These are phyloP conservation scores for Venturia aucupariae DNA, from an alignment of 2,329 filamentous ascomycete genomes.

Conservation along the genomic window DNA sequence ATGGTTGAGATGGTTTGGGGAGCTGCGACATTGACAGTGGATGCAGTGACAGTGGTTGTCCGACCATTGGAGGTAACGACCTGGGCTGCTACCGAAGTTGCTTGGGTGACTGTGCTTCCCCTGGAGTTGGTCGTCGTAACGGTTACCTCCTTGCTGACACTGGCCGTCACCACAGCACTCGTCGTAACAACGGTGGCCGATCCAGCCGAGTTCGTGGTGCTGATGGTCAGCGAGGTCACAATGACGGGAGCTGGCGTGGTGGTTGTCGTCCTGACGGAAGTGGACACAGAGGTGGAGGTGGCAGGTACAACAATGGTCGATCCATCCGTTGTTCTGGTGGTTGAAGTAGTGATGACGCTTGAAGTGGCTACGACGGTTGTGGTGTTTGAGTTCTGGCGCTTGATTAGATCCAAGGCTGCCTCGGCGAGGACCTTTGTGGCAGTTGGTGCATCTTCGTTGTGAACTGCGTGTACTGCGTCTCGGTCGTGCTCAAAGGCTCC, in stretches of 20 bases:
- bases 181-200: slow-evolving; percentile 28
- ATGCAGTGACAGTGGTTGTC: slow-evolving; percentile 9
- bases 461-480: slow-evolving; percentile 53
- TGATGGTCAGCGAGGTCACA: slow-evolving; percentile 28
- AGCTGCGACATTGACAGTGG: slow-evolving; percentile 21
- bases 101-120: slow-evolving; percentile 29
- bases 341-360: slow-evolving; percentile 17
- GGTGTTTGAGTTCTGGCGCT: slow-evolving; percentile 27
- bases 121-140: slow-evolving; percentile 31
- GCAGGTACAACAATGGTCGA: slow-evolving; percentile 18
- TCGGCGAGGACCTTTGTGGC: slow-evolving; percentile 55
- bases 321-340: slow-evolving; percentile 16
- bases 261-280: slow-evolving; percentile 13
- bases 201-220: slow-evolving; percentile 31
- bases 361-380: slow-evolving; percentile 18
- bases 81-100: slow-evolving; percentile 30
- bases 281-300: slow-evolving; percentile 20
- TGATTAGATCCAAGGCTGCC: slow-evolving; percentile 41
- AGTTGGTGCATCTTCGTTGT: slow-evolving; percentile 51
- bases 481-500: slow-evolving; percentile 59
- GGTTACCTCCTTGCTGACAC: slow-evolving; percentile 29
- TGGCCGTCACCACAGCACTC: slow-evolving; percentile 31
- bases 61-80: slow-evolving; percentile 24
- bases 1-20: slow-evolving; percentile 32
- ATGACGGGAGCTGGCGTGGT: slow-evolving; percentile 23